These are phyloP conservation scores for Ochromonas danica DNA, from an alignment of 108 stramenopile species.

Conservation along the genomic window DNA sequence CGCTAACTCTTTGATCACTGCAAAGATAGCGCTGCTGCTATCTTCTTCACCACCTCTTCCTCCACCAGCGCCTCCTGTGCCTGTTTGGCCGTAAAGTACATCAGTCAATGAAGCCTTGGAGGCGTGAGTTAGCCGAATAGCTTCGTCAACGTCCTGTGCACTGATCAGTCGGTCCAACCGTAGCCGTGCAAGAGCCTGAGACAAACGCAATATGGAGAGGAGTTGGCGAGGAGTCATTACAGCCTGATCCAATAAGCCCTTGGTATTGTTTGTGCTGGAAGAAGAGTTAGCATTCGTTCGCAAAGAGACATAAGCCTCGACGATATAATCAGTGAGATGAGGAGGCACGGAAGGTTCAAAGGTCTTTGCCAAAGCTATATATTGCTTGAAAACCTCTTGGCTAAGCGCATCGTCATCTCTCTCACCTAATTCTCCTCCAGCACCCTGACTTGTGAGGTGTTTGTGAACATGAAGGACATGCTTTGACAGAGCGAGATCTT, in stretches of 20 bases:
- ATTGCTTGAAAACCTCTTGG: constrained; percentile 66
- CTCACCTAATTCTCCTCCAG: constrained; percentile 37
- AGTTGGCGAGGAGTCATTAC: constrained; percentile 96
- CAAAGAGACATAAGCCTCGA: constrained; percentile 91
- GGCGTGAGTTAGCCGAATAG: constrained; percentile 78
- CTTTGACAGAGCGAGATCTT: constrained; percentile 87
- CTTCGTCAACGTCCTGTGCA: constrained; percentile 95
- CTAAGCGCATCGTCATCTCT: constrained; percentile 49
- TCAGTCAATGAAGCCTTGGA: constrained; percentile 61
- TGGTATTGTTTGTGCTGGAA: background rate
- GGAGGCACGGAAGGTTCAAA: constrained; percentile 85
- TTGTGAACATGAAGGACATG: constrained; percentile 98
- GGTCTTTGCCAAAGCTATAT: constrained; percentile 82
- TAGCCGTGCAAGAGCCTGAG: constrained; percentile 89
- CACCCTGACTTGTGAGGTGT: constrained; percentile 64
- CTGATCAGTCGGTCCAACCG: constrained; percentile 85
- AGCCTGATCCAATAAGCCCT: constrained; percentile 60
- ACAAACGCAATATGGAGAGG: constrained; percentile 88
- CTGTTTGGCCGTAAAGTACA: too few species aligned
- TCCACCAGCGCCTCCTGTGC: too few species aligned
- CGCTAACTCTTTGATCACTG: constrained; percentile 44
- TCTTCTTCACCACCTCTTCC: too few species aligned
- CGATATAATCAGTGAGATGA: constrained; percentile 86
- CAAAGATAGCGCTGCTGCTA: constrained; percentile 36
- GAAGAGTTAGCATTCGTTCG: constrained; percentile 66